phyloP scores from a whole-genome alignment of 2,329 filamentous ascomycete species.

The Trichophyton schoenleinii region DNA sequence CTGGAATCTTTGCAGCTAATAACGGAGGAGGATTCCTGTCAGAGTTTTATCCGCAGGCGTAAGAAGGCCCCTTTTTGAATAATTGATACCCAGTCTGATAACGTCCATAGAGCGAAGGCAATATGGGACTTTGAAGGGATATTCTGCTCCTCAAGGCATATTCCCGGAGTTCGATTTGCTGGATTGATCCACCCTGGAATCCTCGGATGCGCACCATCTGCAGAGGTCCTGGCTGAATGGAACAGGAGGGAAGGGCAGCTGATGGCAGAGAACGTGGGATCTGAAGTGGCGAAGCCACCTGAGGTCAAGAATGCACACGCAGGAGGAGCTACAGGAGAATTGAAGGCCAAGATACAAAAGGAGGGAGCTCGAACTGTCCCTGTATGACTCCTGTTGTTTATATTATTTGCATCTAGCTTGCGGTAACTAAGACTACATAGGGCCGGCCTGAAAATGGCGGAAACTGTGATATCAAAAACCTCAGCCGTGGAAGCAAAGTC shows the following conservation, averaged over 20 bases:
- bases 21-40: slow-evolving; percentile 87
- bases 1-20: slow-evolving; percentile 62
- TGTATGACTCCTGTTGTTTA: slow-evolving; percentile 21
- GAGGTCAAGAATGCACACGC: slow-evolving; percentile 60
- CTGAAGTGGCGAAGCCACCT: slow-evolving; percentile 67
- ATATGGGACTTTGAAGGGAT: slow-evolving; percentile 70
- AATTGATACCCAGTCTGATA: background rate
- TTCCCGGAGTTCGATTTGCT: slow-evolving; percentile 74
- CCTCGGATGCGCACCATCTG: slow-evolving; percentile 72
- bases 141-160: slow-evolving; percentile 73
- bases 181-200: slow-evolving; percentile 88
- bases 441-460: slow-evolving; percentile 76
- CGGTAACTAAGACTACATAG: slow-evolving; percentile 8
- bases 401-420: background rate
- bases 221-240: slow-evolving; percentile 67
- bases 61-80: slow-evolving; percentile 18
- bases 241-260: slow-evolving; percentile 72
- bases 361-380: slow-evolving; percentile 81
- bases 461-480: slow-evolving; percentile 85
- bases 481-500: slow-evolving; percentile 65
- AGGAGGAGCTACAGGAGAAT: slow-evolving; percentile 44
- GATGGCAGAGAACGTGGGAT: slow-evolving; percentile 50
- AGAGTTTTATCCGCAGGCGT: slow-evolving; percentile 74
- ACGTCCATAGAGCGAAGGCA: slow-evolving; percentile 44
- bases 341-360: slow-evolving; percentile 54